Conservation (phyloP, 2,329 filamentous ascomycete species). For the Colletotrichum orchidophilum region DNA sequence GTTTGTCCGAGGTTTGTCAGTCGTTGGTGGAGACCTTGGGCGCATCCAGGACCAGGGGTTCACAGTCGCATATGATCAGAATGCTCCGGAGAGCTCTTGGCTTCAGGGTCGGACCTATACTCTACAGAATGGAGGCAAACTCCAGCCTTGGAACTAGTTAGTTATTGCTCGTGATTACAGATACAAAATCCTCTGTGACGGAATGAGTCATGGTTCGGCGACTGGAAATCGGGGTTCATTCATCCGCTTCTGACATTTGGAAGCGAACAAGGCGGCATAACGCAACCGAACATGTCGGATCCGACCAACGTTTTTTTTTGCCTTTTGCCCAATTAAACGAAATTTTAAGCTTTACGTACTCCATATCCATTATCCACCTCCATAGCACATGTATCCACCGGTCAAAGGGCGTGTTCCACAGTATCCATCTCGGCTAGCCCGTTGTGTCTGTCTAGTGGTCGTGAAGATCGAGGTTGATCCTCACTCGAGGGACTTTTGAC, state of each 20-base stretch:
- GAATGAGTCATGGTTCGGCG: background rate
- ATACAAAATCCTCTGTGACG: background rate
- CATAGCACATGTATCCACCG: background rate
- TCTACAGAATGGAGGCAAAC: background rate
- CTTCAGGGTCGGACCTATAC: slow-evolving; percentile 7
- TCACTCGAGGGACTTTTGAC: slow-evolving; percentile 22
- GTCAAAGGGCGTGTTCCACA: background rate
- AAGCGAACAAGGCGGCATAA: background rate
- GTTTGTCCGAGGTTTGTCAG: slow-evolving; percentile 7
- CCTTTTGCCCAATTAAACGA: background rate
- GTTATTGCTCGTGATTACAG: too few relatives aligned
- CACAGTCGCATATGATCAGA: background rate
- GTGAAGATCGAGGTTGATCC: background rate
- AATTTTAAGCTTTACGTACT: background rate
- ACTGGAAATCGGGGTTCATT: background rate
- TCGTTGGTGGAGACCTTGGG: background rate
- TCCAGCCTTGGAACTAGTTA: background rate
- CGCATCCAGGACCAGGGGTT: background rate
- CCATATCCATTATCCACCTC: background rate
- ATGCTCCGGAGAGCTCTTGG: slow-evolving; percentile 4
- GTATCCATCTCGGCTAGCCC: background rate
- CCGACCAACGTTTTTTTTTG: background rate
- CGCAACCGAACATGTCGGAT: background rate
- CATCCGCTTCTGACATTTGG: background rate
- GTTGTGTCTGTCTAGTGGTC: background rate